Evolutionary conservation across 106 monocot species (phyloP), one percentile per base, ranked within the genome.

Genomic region (Agapanthus africanus): DNA sequence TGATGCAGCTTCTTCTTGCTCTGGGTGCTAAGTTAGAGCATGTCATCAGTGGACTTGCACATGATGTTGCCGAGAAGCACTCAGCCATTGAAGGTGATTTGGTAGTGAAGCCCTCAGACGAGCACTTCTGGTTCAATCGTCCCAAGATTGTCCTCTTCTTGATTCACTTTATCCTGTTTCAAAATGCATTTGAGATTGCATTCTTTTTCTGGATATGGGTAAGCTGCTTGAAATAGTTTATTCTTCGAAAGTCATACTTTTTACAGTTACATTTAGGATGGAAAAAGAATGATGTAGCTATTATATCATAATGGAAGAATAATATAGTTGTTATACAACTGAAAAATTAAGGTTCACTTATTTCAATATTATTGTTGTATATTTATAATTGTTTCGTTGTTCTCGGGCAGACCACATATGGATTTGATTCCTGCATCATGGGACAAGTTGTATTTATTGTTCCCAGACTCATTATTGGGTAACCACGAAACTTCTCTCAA

Each of bases 351-450:
- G 15, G 37, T 60, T 16, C 18, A 51, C 27, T 7, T 10, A 22
- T 34, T 51, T 50, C 59, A n/a, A 18, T 63, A 26, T 18, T 37
- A n/a, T 37, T 35, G 3, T 18, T 63, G 23, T 30, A 11, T 56
- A 28, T 56, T 30, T 56, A 56, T n/a, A n/a, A n/a, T n/a, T n/a
- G 7, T 28, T 56, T 56, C 51, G 8, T 57, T 62, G 16, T 35
- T 36, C 4, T 26, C 64, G 3, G 38, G 27, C 79, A 93, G 93
- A 74, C 77, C 1, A 78, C 82, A 22, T 86, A 76, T 73, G 79
- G 86, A 15, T 84, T 77, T 37, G 6, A 78, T 65, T 90, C 93
- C 13, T 93, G 93, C 86, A 84, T 93, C 67, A 90, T 93, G 93
- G 93, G 77, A 4, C 41, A 76, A 26, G 46, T 34, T n/a, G 11